Base-by-base conservation (phyloP, 2,329 filamentous ascomycete species). In the Talaromyces amestolkiae region DNA sequence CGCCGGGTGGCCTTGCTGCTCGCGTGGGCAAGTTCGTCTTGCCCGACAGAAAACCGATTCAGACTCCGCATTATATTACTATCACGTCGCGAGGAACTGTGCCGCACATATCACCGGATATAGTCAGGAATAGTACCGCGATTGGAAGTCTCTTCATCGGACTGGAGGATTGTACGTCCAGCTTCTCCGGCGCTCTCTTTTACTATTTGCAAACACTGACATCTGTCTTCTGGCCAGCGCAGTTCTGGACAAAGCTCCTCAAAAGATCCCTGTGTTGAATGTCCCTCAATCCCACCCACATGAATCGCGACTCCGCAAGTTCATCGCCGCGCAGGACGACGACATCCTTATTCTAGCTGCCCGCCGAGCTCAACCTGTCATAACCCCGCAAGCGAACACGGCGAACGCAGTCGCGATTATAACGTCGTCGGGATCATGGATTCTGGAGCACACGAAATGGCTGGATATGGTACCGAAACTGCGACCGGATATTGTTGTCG, bases 81-180 rank as follows among this genome's bases (percentile, higher is more conserved):
- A 83, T 91, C 69, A 91, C 91, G 3, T 97, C 95, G 39, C 86
- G 95, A 72, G 95, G 95, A 24, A 87, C 86, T 1, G 82, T 98
- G 41, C 93, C 95, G 61, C 95, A 99, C 79, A 80, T 99, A 69
- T 91, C 93, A 3, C 93, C 93, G 45, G 95, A 99, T 81, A 90
- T 90, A 67, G 82, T 95, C 69, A 76, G 79, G 47, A 88, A 87
- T 64, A 83, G 90, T 72, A 88, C 89, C 0, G 76, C 84, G 5
- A 82, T 96, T 66, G 81, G 82, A 33, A 91, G 90, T 31, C 83
- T 91, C 3, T 96, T 96, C 75, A 82, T 95, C 72, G 91, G 90
- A 0, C 81, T 98, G 33, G 95, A 99, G 82, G 95, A 99, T 78
- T 98, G 95, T 97, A 84, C 78, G 91, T 77, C 6, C 19, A 58